Conservation (phyloP, 441 rosid species). For the Croton laevigatus region DNA sequence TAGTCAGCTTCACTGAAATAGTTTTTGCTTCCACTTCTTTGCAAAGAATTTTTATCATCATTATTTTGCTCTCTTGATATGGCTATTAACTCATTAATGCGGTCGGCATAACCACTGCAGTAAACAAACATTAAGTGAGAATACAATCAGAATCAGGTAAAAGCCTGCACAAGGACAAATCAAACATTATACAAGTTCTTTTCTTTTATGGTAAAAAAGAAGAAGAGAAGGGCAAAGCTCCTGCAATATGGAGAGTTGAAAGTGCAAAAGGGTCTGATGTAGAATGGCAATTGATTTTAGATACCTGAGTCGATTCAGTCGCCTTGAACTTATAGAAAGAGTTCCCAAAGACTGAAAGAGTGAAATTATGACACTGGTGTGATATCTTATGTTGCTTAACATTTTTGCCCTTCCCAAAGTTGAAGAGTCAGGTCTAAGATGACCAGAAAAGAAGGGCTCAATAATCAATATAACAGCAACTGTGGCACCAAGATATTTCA, state of each 20-base stretch:
- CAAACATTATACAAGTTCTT: neutral
- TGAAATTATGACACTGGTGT: constrained; percentile 93
- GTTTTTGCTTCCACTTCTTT: constrained; percentile 63
- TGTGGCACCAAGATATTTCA: constrained; percentile 99
- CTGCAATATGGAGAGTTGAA: neutral
- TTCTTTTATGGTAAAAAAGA: neutral
- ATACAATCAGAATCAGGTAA: constrained; percentile 3
- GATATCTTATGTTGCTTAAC: constrained; percentile 99
- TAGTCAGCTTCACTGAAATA: constrained; percentile 86
- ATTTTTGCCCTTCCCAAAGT: constrained; percentile 96
- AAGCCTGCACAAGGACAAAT: neutral
- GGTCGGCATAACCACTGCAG: constrained; percentile 96
- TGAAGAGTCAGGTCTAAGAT: constrained; percentile 86
- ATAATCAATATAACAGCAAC: constrained; percentile 91
- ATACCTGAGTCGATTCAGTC: constrained; percentile 96
- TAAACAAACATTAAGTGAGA: constrained; percentile 20
- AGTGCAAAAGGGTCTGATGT: neutral
- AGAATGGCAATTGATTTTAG: constrained; percentile 14
- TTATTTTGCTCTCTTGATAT: constrained; percentile 82
- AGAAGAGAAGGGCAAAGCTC: neutral
- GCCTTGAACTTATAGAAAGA: constrained; percentile 91
- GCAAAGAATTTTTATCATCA: constrained; percentile 57
- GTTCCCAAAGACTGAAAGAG: constrained; percentile 96
- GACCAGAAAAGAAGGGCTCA: constrained; percentile 96
- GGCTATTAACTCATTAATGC: constrained; percentile 87